Percentiles rank a stretch among this genome's conserved stretches.
phyloP scores from a whole-genome alignment of 164 flowering plant genomes.

The Tetrastigma voinierianum region DNA sequence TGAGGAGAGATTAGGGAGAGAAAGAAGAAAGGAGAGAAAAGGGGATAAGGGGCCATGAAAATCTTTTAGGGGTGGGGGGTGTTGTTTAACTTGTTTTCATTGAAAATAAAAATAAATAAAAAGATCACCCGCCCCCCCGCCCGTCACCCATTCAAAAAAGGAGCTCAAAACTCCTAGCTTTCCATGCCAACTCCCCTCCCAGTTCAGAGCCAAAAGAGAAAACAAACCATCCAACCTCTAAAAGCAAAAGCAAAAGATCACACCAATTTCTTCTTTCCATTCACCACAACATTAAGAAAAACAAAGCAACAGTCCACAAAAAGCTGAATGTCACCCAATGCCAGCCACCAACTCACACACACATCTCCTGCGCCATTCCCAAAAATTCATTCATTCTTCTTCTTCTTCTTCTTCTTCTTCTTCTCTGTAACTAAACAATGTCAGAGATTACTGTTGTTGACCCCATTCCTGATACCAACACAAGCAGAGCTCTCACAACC shows the following conservation, averaged over 20 bases:
- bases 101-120: too few species aligned
- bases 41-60: too few species aligned
- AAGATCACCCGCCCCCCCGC: too few species aligned
- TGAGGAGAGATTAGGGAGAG: too few species aligned
- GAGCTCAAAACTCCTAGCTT: background rate
- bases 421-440: constrained; percentile 18
- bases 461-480: constrained; percentile 21
- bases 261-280: background rate
- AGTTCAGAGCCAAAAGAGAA: constrained; percentile 4
- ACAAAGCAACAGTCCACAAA: background rate
- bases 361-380: background rate
- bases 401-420: background rate
- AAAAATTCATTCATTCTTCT: constrained; percentile 10
- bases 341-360: too few species aligned
- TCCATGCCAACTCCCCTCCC: background rate
- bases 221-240: constrained; percentile 3
- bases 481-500: constrained; percentile 10
- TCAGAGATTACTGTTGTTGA: constrained; percentile 53
- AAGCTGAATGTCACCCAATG: background rate
- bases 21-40: too few species aligned
- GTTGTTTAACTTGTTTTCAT: too few species aligned
- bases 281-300: background rate
- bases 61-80: too few species aligned
- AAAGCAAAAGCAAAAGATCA: constrained; percentile 12
- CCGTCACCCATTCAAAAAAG: background rate